A percentile compares a stretch with the other conserved stretches of the same genome.
Evolutionary conservation across 2,329 filamentous ascomycete genomes (phyloP).

Genomic region (Aspergillus novofumigatus): DNA sequence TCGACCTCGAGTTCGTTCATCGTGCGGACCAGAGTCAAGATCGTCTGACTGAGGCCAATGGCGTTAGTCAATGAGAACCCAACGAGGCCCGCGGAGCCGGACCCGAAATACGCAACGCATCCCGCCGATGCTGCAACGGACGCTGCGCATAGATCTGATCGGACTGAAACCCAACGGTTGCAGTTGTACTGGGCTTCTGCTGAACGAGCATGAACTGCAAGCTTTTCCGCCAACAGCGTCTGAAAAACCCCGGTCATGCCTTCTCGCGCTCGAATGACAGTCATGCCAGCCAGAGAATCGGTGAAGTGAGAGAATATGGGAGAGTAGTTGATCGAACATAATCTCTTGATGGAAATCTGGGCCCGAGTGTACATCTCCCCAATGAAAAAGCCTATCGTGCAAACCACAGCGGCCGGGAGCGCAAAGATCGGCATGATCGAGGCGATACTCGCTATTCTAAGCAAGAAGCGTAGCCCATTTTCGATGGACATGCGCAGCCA

Average conservation of each 20-base stretch:
- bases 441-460: constrained; percentile 47
- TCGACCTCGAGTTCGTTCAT: constrained; percentile 58
- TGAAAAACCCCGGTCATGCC: constrained; percentile 49
- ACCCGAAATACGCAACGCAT: constrained; percentile 48
- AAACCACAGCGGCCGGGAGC: constrained; percentile 45
- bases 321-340: constrained; percentile 47
- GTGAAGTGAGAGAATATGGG: constrained; percentile 57
- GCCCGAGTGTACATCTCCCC: constrained; percentile 52
- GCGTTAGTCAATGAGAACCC: constrained; percentile 56
- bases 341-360: constrained; percentile 45
- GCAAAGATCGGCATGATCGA: constrained; percentile 53
- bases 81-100: constrained; percentile 50
- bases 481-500: constrained; percentile 39
- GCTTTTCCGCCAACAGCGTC: constrained; percentile 48
- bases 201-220: constrained; percentile 46
- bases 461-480: constrained; percentile 40
- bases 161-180: constrained; percentile 56
- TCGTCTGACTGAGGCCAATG: constrained; percentile 51
- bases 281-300: constrained; percentile 49
- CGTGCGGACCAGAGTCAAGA: constrained; percentile 49
- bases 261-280: constrained; percentile 50
- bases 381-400: constrained; percentile 43
- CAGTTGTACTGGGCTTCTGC: constrained; percentile 52
- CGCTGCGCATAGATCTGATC: constrained; percentile 53
- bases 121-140: constrained; percentile 51